Evolutionary conservation across 2,329 filamentous ascomycete species (phyloP), one percentile per base, ranked within the genome.

Genomic region (Aureobasidium zeae): DNA sequence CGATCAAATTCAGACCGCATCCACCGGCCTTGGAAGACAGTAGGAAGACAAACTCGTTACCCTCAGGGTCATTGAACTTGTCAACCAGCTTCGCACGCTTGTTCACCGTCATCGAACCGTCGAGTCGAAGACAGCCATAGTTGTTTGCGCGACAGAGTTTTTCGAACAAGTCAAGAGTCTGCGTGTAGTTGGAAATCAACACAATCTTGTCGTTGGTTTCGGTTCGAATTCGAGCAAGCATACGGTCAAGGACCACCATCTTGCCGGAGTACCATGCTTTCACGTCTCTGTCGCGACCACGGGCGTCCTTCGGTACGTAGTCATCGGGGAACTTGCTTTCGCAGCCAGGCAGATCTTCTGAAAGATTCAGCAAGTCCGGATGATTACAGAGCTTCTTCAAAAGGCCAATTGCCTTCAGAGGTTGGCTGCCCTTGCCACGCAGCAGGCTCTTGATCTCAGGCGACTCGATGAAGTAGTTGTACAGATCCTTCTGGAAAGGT

Each of bases 131-230:
- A 52, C 73, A 83, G 29, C 89, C 89, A 57, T 98, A 98, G 2
- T 73, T 76, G 12, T 87, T 83, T 45, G 78, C 75, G 30, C 89
- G 85, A 59, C 91, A 98, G 7, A 98, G 74, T 49, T 79, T 81
- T 53, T 94, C 88, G 58, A 98, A 96, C 3, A 98, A 73, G 62
- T 98, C 91, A 3, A 98, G 74, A 0, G 91, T 98, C 55, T 91
- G 84, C 0, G 91, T 98, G 65, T 96, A 98, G 59, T 98, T 98
- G 63, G 86, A 94, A 63, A 98, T 98, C 46, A 98, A 76, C 10
- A 98, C 91, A 56, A 98, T 98, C 65, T 98, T 98, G 73, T 98
- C 91, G 56, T 94, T 95, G 1, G 91, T 96, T 56, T 96, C 89
- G 55, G 88, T 81, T 12, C 86, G 85, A 53, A 98, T 98, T 20